Conservation (phyloP, 1,139 yeast genomes). For the Saccharomyces hybrid region DNA sequence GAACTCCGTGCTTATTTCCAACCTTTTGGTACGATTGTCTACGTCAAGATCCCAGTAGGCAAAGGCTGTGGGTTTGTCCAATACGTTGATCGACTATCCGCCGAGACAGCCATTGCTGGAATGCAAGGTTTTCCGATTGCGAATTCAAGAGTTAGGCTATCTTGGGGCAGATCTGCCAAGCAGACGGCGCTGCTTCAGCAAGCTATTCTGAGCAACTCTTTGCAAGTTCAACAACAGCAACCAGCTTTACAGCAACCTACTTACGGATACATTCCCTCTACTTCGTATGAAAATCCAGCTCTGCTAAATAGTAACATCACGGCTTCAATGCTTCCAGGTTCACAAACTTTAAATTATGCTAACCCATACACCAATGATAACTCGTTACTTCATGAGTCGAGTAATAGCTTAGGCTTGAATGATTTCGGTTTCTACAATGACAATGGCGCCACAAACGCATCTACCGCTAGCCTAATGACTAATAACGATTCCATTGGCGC, state of each 20-base stretch:
- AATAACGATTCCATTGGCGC: not conserved
- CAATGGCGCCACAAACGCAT: not conserved
- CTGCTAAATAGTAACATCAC: conserved; percentile 1
- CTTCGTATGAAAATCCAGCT: not conserved
- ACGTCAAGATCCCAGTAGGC: conserved; percentile 62
- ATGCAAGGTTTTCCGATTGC: conserved; percentile 72
- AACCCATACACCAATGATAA: not conserved
- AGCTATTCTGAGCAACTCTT: conserved; percentile 10
- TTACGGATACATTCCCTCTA: conserved; percentile 6
- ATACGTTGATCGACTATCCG: conserved; percentile 55
- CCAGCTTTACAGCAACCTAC: conserved; percentile 13
- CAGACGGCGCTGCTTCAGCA: conserved; percentile 13
- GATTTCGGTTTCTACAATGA: conserved; percentile 2
- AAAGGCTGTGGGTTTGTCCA: conserved; percentile 69
- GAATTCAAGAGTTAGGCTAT: conserved; percentile 56
- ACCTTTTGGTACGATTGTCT: conserved; percentile 58
- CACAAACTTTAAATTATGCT: conserved; percentile 7
- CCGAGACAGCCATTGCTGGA: conserved; percentile 61
- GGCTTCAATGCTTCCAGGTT: conserved; percentile 12
- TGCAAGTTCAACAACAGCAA: conserved; percentile 10
- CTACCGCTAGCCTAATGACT: not conserved
- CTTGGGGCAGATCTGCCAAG: conserved; percentile 54
- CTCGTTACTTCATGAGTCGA: conserved; percentile 2
- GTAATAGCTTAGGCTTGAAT: not conserved
- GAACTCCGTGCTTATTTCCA: conserved; percentile 54